Evolutionary conservation across 768 basidiomycete genomes (phyloP), one percentile per base, ranked within the genome.

Genomic region (Serendipita vermifera): DNA sequence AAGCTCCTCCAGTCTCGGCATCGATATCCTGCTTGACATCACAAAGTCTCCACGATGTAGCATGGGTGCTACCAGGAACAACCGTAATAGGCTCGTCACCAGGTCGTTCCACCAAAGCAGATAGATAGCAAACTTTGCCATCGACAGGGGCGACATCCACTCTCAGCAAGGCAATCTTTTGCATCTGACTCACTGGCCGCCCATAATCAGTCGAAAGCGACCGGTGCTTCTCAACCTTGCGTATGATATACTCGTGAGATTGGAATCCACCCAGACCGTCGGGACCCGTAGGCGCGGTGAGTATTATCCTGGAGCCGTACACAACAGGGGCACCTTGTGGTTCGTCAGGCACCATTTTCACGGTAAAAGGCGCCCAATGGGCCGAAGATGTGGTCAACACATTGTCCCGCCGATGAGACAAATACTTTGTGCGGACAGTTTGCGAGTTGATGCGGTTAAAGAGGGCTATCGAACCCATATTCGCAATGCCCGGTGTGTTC

Each of bases 401-500:
- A 62, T 82, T 79, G 62, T 93, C 89, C 20, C 22, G 46, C 9
- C 46, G 46, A 66, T 93, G 83, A 55, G 87, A 88, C 87, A 97
- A 91, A 69, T 93, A 97, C 73, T 94, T 94, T 57, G 92, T 96
- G 65, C 92, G 84, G 58, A 94, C 91, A 35, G 92, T 91, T 71
- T 97, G 92, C 13, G 87, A 88, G 70, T 94, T 92, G 76, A 97
- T 90, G 64, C 92, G 85, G 68, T 92, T 91, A 77, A 92, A 94
- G 43, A 97, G 78, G 55, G 89, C 88, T 53, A 97, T 87, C 33
- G 89, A 85, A 20, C 88, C 86, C 46, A 87, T 85, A 27, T 84
- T 85, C 55, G 90, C 77, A 68, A 96, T 90, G 72, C 90, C 93
- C 20, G 83, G 89, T 39, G 83, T 85, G 65, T 86, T 85, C 73